Percentiles rank a stretch among this genome's conserved stretches.
Conservation (phyloP, 257 asterid species). For the Primulina huaijiensis region DNA sequence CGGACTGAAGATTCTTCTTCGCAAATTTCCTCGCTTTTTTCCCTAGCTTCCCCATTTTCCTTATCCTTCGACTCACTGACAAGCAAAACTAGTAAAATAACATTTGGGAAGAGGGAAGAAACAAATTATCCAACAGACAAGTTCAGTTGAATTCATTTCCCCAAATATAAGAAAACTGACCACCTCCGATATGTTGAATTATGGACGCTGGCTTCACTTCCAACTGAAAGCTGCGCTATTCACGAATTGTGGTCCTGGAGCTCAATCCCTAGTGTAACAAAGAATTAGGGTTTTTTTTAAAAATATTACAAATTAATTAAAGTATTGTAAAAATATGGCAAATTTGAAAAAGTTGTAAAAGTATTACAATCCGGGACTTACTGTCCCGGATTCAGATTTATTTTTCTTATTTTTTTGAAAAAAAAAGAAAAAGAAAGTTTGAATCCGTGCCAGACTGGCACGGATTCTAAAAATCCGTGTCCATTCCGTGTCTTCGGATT, state of each 20-base stretch:
- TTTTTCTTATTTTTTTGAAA: no score
- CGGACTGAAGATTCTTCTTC: conserved; percentile 85
- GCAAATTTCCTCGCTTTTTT: conserved; percentile 95
- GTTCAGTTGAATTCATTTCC: background rate
- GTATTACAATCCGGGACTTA: no score
- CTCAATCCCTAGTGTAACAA: conserved; percentile 24
- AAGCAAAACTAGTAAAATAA: background rate
- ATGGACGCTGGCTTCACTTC: background rate
- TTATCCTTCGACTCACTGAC: background rate
- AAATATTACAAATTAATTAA: no score
- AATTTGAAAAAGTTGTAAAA: no score
- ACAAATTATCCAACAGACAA: background rate
- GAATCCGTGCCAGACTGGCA: no score
- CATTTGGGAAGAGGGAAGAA: background rate
- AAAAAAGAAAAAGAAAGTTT: no score
- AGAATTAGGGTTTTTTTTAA: background rate
- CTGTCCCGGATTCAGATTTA: no score
- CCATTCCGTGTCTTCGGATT: no score
- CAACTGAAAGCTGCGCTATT: background rate
- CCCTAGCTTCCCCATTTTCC: conserved; percentile 77
- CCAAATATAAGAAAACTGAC: background rate
- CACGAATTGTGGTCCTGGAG: conserved; percentile 2
- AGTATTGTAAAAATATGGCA: no score
- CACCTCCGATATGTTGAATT: background rate
- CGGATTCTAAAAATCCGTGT: no score